A percentile compares a stretch with the other conserved stretches of the same genome.
Evolutionary conservation across 768 basidiomycete genomes (phyloP).

Genomic region (Pleurotus ostreatus): DNA sequence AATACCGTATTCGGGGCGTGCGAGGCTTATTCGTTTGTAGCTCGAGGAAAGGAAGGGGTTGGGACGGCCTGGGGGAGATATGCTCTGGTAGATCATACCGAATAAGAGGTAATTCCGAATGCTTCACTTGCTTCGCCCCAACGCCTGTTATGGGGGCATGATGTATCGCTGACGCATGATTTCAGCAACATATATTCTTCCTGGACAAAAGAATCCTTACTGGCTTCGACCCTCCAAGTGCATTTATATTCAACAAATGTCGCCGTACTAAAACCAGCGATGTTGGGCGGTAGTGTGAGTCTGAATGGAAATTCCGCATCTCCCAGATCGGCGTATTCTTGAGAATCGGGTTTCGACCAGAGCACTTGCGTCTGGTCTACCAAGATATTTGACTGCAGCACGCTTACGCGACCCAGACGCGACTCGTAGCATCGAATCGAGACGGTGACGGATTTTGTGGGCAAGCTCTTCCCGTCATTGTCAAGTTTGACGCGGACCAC

Average conservation of each 20-base stretch:
- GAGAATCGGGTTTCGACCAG: constrained; percentile 61
- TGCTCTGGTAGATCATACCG: constrained; percentile 60
- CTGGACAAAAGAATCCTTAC: constrained; percentile 31
- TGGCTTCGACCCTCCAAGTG: constrained; percentile 81
- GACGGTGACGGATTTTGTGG: constrained; percentile 62
- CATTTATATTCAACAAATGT: constrained; percentile 76
- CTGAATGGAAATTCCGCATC: constrained; percentile 70
- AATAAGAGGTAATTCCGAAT: constrained; percentile 68
- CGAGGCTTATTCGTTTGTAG: constrained; percentile 50
- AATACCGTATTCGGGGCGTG: constrained; percentile 57
- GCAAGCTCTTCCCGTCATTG: constrained; percentile 63
- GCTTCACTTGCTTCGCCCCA: constrained; percentile 63
- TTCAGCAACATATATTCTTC: constrained; percentile 14
- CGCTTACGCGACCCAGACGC: constrained; percentile 56
- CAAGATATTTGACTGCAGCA: constrained; percentile 57
- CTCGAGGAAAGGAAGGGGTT: constrained; percentile 31
- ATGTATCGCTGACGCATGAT: constrained; percentile 48
- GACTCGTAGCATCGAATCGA: constrained; percentile 85
- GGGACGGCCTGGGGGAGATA: constrained; percentile 31
- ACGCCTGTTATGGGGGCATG: constrained; percentile 64
- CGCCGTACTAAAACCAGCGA: constrained; percentile 64
- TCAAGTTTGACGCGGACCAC: constrained; percentile 72
- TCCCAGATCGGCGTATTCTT: constrained; percentile 57
- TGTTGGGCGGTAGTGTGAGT: constrained; percentile 59
- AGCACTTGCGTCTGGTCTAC: constrained; percentile 64